Percentiles rank a stretch among this genome's conserved stretches.
phyloP scores from a whole-genome alignment of 441 rosid species.

The Adansonia grandidieri region DNA sequence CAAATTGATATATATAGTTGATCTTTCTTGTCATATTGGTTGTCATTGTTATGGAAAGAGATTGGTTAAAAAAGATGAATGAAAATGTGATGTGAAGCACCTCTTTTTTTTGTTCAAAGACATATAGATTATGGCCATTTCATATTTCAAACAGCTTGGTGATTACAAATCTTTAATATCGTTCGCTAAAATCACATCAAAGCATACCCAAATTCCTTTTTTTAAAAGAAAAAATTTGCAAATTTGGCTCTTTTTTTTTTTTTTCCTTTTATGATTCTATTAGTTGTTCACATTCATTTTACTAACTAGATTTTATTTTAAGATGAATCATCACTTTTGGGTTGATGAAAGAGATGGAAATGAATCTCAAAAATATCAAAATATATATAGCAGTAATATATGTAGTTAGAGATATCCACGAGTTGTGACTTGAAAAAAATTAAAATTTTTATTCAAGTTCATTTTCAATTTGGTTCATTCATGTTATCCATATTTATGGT shows the following conservation, averaged over 20 bases:
- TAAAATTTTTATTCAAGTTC: too few species aligned
- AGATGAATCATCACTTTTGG: neutral
- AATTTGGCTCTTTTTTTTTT: neutral
- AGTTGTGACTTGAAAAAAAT: too few species aligned
- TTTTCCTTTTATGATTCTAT: neutral
- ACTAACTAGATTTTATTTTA: too few species aligned
- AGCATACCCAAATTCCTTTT: neutral
- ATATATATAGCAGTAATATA: too few species aligned
- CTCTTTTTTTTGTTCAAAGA: slow-evolving; percentile 41
- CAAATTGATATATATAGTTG: slow-evolving; percentile 42
- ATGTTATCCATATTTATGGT: too few species aligned
- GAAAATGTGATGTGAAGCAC: slow-evolving; percentile 24
- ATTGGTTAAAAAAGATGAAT: slow-evolving; percentile 35
- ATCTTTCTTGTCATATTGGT: slow-evolving; percentile 61
- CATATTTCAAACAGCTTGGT: slow-evolving; percentile 40
- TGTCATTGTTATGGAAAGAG: slow-evolving; percentile 48
- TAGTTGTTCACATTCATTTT: neutral
- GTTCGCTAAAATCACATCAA: slow-evolving; percentile 36
- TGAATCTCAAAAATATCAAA: too few species aligned
- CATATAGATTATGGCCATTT: slow-evolving; percentile 36
- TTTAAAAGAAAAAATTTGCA: neutral
- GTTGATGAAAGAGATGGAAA: neutral
- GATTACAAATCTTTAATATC: slow-evolving; percentile 37
- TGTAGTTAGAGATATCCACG: too few species aligned
- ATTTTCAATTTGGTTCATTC: too few species aligned